Base-by-base conservation (phyloP, 495 filamentous ascomycete genomes). In the Delitschia confertaspora region DNA sequence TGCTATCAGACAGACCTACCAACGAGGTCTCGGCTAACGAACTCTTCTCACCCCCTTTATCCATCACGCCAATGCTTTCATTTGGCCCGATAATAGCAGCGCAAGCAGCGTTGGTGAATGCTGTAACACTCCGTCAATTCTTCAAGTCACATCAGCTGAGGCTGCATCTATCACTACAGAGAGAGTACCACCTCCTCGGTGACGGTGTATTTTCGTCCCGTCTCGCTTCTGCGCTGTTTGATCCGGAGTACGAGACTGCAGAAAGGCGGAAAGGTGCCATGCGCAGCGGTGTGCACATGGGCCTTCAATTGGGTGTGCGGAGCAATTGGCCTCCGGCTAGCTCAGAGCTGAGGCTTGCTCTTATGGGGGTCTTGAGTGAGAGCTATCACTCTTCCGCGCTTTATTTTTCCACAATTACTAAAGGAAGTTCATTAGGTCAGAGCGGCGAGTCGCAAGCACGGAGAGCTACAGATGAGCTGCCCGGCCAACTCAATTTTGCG, bases 241-340 rank as follows among this genome's bases (percentile, higher is more conserved):
- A 85, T 42, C 77, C 87, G 0, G 80, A 93, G n/a, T 75, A 88
- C 36, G 76, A 80, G 34, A 81, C 80, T 14, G 83, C 85, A 25
- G 86, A 94, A 49, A 72, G 82, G 37, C 72, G 73, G 33, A 58
- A 71, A 11, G 83, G 84, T 3, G 74, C 79, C 16, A 71, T 81
- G 11, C 73, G 81, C 3, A 76, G 70, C 24, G 80, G 81, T 8
- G 80, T 79, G 6, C 69, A 71, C 33, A 88, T 93, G 67, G 91
- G 91, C 2, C 68, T 95, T 26, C 79, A 83, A 7, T 63, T 95
- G 1, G 83, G 81, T 6, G 78, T 69, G 13, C 72, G 85, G 44
- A 75, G 83, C 33, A 83, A 71, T 19, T 95, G 89, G 91, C 89
- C 89, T 18, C 89, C 91, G 6, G 86, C 87, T 23, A 91, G 83